Base-by-base conservation (phyloP, 2,329 filamentous ascomycete genomes). In the Biscogniauxia mediterranea region DNA sequence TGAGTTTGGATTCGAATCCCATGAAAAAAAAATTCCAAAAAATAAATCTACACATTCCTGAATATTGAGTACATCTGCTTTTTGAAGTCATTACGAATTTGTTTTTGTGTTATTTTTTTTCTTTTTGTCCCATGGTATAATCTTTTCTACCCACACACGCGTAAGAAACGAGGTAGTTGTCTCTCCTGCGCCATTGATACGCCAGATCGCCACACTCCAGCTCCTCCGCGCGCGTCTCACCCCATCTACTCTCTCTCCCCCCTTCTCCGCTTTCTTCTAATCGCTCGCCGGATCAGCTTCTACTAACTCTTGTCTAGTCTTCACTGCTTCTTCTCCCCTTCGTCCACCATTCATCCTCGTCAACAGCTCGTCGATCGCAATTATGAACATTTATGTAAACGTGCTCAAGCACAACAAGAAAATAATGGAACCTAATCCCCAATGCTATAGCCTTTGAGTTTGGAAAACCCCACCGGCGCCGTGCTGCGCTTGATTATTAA, bases 401-500 rank as follows among this genome's bases (percentile, higher is more conserved):
- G 67, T 58, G 59, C 67, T 61, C 66, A 67, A 69, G 67, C 61
- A 67, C 57, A 66, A 62, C 57, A 67, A 62, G 63, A 57, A 66
- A 70, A 68, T 69, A 63, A 68, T 63, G 62, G 66, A 68, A 64
- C 61, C 68, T 59, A 65, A 66, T 69, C 68, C 69, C 73, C 70
- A 68, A 74, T 73, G 73, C 72, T 72, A 17, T 46, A 70, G 69
- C 70, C 69, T 67, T 65, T 61, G 60, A 68, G 59, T 61, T 66
- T 60, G 55, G 49, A 54, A 69, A 71, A 66, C 67, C 66, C 68
- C 65, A 70, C 70, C 67, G 61, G 69, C 71, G 71, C 71, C 70
- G 68, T 70, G 71, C 73, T 72, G 69, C 68, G 69, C 71, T 73
- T 68, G 67, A 62, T 73, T 68, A 74, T 74, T 71, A 74, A 72